These are phyloP conservation scores for Monotropa hypopitys DNA, from an alignment of 179 eudicot species.

Conservation along the genomic window DNA sequence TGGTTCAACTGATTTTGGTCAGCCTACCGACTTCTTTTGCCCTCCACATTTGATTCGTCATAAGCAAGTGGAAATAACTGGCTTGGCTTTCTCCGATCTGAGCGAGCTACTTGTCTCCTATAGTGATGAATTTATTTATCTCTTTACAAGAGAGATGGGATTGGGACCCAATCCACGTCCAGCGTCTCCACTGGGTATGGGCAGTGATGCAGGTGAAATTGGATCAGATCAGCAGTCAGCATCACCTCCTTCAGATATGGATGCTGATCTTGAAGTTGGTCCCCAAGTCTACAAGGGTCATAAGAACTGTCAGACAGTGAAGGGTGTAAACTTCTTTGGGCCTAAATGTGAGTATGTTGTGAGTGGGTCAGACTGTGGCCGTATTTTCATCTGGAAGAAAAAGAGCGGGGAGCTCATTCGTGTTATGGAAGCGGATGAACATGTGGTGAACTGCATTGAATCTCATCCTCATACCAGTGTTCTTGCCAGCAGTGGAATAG, in stretches of 20 bases:
- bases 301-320: conserved; percentile 61
- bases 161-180: conserved; percentile 49
- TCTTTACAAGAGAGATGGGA: conserved; percentile 70
- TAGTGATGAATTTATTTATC: conserved; percentile 63
- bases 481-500: conserved; percentile 92
- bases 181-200: conserved; percentile 25
- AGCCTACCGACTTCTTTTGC: conserved; percentile 64
- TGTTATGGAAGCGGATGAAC: conserved; percentile 81
- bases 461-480: conserved; percentile 69
- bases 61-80: conserved; percentile 57
- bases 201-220: conserved; percentile 28
- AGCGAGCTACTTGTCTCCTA: conserved; percentile 92
- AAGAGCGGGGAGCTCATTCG: conserved; percentile 72
- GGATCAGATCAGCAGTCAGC: conserved; percentile 19
- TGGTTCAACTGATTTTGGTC: conserved; percentile 61
- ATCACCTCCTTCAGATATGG: conserved; percentile 24
- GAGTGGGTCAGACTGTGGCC: conserved; percentile 99
- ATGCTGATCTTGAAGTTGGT: conserved; percentile 22
- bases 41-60: conserved; percentile 67
- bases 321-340: conserved; percentile 89
- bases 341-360: conserved; percentile 80
- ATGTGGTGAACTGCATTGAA: conserved; percentile 82
- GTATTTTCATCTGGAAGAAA: conserved; percentile 91
- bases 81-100: conserved; percentile 87
- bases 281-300: conserved; percentile 87